Percentiles rank a stretch among this genome's conserved stretches.
phyloP scores from a whole-genome alignment of 164 flowering plant species.

The Vitis vinifera region ASM3070453v1 NC_081819.1:12677501-12678000 shows the following conservation, averaged over 20 bases:
- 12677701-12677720: not conserved
- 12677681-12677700: slow-evolving; percentile 66
- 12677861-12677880: slow-evolving; percentile 75
- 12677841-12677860: slow-evolving; percentile 88
- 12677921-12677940: slow-evolving; percentile 29
- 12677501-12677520: not conserved
- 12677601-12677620: slow-evolving; percentile 90
- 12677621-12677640: slow-evolving; percentile 77
- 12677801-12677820: slow-evolving; percentile 70
- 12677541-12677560: not conserved
- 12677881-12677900: slow-evolving; percentile 56
- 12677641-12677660: slow-evolving; percentile 97
- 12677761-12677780: slow-evolving; percentile 92
- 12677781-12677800: slow-evolving; percentile 82
- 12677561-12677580: not conserved
- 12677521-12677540: not conserved
- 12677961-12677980: slow-evolving; percentile 36
- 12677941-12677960: slow-evolving; percentile 28
- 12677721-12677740: not conserved
- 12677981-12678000: slow-evolving; percentile 58
- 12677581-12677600: slow-evolving; percentile 35
- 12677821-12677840: slow-evolving; percentile 81
- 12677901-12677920: slow-evolving; percentile 25
- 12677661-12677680: slow-evolving; percentile 97
- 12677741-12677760: slow-evolving; percentile 3